Evolutionary conservation across 768 basidiomycete species (phyloP).

Genomic region (Cystofilobasidium bisporidii): DNA sequence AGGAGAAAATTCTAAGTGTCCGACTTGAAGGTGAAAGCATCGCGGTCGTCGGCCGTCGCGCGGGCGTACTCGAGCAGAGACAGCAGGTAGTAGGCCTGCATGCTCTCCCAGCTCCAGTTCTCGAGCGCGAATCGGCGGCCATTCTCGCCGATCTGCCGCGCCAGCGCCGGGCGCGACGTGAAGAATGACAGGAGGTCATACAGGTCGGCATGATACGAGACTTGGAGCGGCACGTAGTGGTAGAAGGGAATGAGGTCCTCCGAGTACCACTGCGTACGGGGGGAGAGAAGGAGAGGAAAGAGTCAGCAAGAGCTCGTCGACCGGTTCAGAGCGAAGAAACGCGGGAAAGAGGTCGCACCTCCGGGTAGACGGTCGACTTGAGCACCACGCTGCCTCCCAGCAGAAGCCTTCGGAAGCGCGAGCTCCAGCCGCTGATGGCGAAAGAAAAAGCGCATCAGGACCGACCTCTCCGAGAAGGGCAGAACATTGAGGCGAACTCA

Average conservation of each 20-base stretch:
- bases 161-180: constrained; percentile 12
- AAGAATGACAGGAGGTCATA: constrained; percentile 23
- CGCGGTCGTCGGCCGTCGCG: constrained; percentile 20
- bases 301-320: not conserved
- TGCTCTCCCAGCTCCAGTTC: constrained; percentile 25
- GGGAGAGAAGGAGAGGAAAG: not conserved
- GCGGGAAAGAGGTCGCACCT: not conserved
- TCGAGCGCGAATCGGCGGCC: constrained; percentile 22
- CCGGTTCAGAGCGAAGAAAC: not conserved
- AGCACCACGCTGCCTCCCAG: constrained; percentile 16
- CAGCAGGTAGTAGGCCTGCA: constrained; percentile 21
- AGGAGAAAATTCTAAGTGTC: too few species aligned
- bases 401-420: constrained; percentile 15
- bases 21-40: constrained; percentile 9
- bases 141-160: constrained; percentile 13
- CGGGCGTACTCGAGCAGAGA: constrained; percentile 21
- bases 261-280: constrained; percentile 23
- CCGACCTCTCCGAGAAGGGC: not conserved
- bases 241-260: constrained; percentile 22
- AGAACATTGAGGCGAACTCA: not conserved
- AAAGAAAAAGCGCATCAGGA: too few species aligned
- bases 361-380: constrained; percentile 19
- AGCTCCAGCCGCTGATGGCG: constrained; percentile 14
- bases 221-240: constrained; percentile 26
- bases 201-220: constrained; percentile 18